phyloP scores from a whole-genome alignment of 352 stramenopile species.

The Phytophthora melonis region DNA sequence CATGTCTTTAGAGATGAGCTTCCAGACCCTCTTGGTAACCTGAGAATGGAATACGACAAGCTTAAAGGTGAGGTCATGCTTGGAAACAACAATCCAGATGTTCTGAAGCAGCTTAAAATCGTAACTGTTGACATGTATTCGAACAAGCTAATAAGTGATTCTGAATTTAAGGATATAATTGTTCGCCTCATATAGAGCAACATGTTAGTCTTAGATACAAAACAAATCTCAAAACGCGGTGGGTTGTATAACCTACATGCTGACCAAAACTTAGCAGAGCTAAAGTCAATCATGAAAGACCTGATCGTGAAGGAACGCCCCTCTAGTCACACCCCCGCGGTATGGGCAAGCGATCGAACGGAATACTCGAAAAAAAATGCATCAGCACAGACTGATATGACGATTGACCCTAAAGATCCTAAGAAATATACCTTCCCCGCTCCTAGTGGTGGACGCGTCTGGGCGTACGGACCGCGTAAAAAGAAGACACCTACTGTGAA shows the following conservation, averaged over 20 bases:
- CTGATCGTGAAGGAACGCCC: slow-evolving; percentile 3
- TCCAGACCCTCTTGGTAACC: too few species aligned
- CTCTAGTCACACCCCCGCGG: neutral
- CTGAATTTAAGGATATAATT: slow-evolving; percentile 15
- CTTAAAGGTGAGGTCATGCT: slow-evolving; percentile 18
- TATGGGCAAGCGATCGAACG: neutral
- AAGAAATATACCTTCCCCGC: too few species aligned
- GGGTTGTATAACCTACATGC: slow-evolving; percentile 9
- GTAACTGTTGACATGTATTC: slow-evolving; percentile 14
- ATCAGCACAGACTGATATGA: neutral
- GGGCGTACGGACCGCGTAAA: neutral
- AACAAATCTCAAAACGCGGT: neutral
- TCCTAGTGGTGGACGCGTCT: neutral
- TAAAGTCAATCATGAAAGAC: slow-evolving; percentile 21
- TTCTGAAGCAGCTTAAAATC: slow-evolving; percentile 16
- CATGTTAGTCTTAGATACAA: slow-evolving; percentile 2
- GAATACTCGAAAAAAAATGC: too few species aligned
- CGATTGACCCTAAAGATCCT: too few species aligned
- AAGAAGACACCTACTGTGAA: neutral
- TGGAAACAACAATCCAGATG: slow-evolving; percentile 20
- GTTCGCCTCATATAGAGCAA: neutral
- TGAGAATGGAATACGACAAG: slow-evolving; percentile 18
- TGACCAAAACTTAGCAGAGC: slow-evolving; percentile 16
- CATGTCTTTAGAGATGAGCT: too few species aligned
- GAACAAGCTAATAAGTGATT: slow-evolving; percentile 8